Evolutionary conservation across 306 rosid genomes (phyloP).

Genomic region (Dryas octopetala): DNA sequence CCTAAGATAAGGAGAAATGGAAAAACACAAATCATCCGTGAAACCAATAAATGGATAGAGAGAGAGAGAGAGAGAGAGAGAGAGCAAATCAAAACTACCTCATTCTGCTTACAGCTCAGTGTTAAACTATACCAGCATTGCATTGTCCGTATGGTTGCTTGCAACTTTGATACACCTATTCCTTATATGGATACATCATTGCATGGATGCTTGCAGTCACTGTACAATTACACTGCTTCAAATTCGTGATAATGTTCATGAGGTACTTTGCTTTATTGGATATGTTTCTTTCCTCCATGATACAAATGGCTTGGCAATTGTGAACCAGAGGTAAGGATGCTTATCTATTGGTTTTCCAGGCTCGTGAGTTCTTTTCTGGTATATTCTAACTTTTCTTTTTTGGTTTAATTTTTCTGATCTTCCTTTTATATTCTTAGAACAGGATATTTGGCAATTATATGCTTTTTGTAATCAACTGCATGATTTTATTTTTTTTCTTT

Average conservation of each 20-base stretch:
- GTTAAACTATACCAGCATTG: no score
- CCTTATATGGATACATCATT: not conserved
- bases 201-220: not conserved
- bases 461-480: no score
- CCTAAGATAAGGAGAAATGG: no score
- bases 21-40: no score
- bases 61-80: no score
- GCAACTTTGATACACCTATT: no score
- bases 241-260: conserved; percentile 30
- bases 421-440: not conserved
- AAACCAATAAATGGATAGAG: no score
- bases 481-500: not conserved
- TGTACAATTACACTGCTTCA: conserved; percentile 19
- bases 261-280: conserved; percentile 87
- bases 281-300: conserved; percentile 92
- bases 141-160: no score
- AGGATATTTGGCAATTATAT: no score
- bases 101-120: no score
- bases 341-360: conserved; percentile 24
- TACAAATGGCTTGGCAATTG: conserved; percentile 82
- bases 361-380: conserved; percentile 15
- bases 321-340: conserved; percentile 65
- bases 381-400: conserved; percentile 2
- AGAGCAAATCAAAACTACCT: no score
- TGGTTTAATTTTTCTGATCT: not conserved